Conservation (phyloP, 257 asterid genomes). For the Scutellaria minor region DNA sequence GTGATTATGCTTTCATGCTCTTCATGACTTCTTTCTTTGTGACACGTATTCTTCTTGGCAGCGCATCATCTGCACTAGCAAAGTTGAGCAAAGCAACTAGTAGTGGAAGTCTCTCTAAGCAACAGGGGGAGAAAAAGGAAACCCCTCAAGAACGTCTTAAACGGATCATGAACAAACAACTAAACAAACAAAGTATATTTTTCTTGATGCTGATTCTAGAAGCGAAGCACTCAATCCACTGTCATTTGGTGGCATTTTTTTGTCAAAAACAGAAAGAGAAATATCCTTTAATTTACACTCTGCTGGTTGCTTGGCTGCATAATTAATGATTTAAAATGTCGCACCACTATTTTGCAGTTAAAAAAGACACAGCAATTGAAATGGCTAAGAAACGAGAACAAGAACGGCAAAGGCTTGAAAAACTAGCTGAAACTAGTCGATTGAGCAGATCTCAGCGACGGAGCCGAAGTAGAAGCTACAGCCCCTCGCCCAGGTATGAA, state of each 20-base stretch:
- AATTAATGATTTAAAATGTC: conserved; percentile 33
- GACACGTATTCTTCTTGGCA: conserved; percentile 46
- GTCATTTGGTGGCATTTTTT: conserved; percentile 37
- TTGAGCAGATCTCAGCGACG: conserved; percentile 61
- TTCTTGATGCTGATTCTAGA: conserved; percentile 48
- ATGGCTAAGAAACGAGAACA: conserved; percentile 94
- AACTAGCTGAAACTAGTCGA: conserved; percentile 80
- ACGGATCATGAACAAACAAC: conserved; percentile 95
- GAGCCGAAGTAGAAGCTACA: conserved; percentile 86
- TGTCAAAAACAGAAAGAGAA: conserved; percentile 29
- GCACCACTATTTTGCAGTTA: conserved; percentile 58
- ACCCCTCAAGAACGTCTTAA: conserved; percentile 99
- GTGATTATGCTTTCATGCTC: conserved; percentile 4
- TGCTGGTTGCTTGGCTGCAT: conserved; percentile 29
- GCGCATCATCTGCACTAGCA: conserved; percentile 85
- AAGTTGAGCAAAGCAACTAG: conserved; percentile 78
- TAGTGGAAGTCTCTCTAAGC: conserved; percentile 71
- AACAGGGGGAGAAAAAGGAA: conserved; percentile 94
- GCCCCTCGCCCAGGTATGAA: conserved; percentile 89
- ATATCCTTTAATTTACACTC: conserved; percentile 18
- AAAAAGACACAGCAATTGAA: conserved; percentile 89
- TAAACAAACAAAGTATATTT: conserved; percentile 91
- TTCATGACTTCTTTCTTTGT: conserved; percentile 4
- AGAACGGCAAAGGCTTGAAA: conserved; percentile 90
- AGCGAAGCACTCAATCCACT: conserved; percentile 47